A percentile compares a stretch with the other conserved stretches of the same genome.
Evolutionary conservation across 2,329 filamentous ascomycete species (phyloP).

Genomic region (Apiospora kogelbergensis): DNA sequence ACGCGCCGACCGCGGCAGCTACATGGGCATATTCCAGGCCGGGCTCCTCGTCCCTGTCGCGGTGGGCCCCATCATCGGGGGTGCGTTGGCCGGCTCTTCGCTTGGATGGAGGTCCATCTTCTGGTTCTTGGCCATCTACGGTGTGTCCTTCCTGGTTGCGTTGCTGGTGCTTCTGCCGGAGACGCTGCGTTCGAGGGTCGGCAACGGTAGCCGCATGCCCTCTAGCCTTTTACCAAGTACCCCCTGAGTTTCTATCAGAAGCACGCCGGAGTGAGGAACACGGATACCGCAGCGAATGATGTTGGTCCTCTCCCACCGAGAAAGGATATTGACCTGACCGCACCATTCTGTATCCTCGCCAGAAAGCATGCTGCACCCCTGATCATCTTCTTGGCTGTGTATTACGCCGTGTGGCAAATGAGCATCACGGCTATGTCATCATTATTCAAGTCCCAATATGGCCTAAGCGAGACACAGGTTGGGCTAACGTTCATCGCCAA

Average conservation of each 20-base stretch:
- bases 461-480: not conserved
- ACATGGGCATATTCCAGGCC: slow-evolving; percentile 17
- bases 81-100: not conserved
- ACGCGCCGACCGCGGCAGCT: not conserved
- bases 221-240: not conserved
- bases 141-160: not conserved
- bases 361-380: slow-evolving; percentile 35
- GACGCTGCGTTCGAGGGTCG: not conserved
- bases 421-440: slow-evolving; percentile 52
- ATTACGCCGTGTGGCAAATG: slow-evolving; percentile 57
- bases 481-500: slow-evolving; percentile 55
- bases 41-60: not conserved
- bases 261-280: not conserved
- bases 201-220: not conserved
- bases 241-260: not conserved
- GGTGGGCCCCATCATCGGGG: not conserved
- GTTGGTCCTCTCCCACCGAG: not conserved
- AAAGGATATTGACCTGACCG: not conserved
- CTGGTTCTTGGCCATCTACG: not conserved
- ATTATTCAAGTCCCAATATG: slow-evolving; percentile 41
- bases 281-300: not conserved
- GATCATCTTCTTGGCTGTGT: slow-evolving; percentile 47
- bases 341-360: not conserved
- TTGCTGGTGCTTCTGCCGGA: not conserved
- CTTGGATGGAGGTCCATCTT: not conserved